Conservation (phyloP, 306 rosid species). For the Malus asiatica region DNA sequence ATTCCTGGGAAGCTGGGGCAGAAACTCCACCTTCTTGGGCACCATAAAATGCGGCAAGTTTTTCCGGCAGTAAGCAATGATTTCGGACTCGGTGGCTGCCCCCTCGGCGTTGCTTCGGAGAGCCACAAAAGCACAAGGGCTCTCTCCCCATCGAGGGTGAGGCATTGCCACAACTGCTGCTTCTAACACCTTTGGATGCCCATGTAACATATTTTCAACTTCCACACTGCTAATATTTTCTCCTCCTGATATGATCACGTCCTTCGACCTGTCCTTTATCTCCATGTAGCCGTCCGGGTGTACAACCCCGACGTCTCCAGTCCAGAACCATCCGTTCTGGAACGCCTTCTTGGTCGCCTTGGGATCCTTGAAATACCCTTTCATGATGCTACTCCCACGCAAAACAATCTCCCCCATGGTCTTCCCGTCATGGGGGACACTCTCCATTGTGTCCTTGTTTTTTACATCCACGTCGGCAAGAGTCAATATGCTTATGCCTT, state of each 20-base stretch:
- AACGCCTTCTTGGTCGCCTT: slow-evolving; percentile 45
- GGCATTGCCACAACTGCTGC: slow-evolving; percentile 98
- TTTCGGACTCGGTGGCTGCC: slow-evolving; percentile 25
- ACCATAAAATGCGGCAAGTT: slow-evolving; percentile 39
- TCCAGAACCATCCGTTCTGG: slow-evolving; percentile 68
- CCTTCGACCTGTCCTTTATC: slow-evolving; percentile 80
- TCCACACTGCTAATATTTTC: slow-evolving; percentile 89
- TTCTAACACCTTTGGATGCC: slow-evolving; percentile 59
- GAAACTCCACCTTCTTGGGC: slow-evolving; percentile 37
- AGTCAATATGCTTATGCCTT: slow-evolving; percentile 63
- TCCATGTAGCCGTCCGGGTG: slow-evolving; percentile 84
- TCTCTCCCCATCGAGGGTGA: slow-evolving; percentile 82
- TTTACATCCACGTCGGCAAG: slow-evolving; percentile 72
- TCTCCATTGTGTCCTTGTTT: slow-evolving; percentile 50
- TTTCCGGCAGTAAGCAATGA: slow-evolving; percentile 23
- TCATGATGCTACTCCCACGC: slow-evolving; percentile 79
- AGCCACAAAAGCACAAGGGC: slow-evolving; percentile 74
- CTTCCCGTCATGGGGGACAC: slow-evolving; percentile 61
- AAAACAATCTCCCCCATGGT: slow-evolving; percentile 76
- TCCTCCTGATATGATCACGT: slow-evolving; percentile 88
- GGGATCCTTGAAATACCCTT: slow-evolving; percentile 64
- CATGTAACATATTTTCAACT: slow-evolving; percentile 51
- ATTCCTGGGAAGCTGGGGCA: slow-evolving; percentile 34
- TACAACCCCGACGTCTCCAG: slow-evolving; percentile 80
- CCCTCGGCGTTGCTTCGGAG: slow-evolving; percentile 4